phyloP scores from a whole-genome alignment of 1,139 yeast genomes.

The Blastobotrys aristatus region DNA sequence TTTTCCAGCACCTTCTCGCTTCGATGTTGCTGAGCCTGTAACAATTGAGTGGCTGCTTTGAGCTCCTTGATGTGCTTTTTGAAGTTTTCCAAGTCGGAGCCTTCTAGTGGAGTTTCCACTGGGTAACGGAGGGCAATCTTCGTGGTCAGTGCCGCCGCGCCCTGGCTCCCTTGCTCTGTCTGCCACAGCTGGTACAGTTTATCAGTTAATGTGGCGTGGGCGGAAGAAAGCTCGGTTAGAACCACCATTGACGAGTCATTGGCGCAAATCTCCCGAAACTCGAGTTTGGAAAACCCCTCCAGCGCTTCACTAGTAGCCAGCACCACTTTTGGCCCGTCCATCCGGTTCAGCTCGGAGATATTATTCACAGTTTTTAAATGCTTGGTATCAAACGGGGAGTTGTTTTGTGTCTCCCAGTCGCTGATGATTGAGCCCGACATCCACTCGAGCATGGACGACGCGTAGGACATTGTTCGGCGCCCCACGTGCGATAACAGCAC shows the following conservation, averaged over 20 bases:
- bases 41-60: conserved; percentile 48
- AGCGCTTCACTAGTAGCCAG: conserved; percentile 73
- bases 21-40: conserved; percentile 52
- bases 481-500: conserved; percentile 74
- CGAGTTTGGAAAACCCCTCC: conserved; percentile 60
- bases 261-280: conserved; percentile 54
- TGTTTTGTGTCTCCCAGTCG: conserved; percentile 71
- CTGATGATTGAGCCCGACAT: conserved; percentile 76
- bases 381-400: conserved; percentile 60
- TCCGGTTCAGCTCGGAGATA: conserved; percentile 51
- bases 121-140: conserved; percentile 23
- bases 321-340: conserved; percentile 71
- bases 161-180: conserved; percentile 9
- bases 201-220: not conserved
- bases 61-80: conserved; percentile 36
- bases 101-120: conserved; percentile 31
- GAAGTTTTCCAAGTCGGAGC: conserved; percentile 34
- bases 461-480: conserved; percentile 71
- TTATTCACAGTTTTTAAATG: conserved; percentile 51
- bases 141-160: conserved; percentile 20
- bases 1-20: conserved; percentile 51
- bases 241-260: conserved; percentile 65
- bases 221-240: conserved; percentile 51
- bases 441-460: conserved; percentile 92
- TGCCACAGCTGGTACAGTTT: conserved; percentile 56